Percentiles rank a stretch among this genome's conserved stretches.
phyloP scores from a whole-genome alignment of 2,329 filamentous ascomycete genomes.

The Pseudocercospora cruenta region DNA sequence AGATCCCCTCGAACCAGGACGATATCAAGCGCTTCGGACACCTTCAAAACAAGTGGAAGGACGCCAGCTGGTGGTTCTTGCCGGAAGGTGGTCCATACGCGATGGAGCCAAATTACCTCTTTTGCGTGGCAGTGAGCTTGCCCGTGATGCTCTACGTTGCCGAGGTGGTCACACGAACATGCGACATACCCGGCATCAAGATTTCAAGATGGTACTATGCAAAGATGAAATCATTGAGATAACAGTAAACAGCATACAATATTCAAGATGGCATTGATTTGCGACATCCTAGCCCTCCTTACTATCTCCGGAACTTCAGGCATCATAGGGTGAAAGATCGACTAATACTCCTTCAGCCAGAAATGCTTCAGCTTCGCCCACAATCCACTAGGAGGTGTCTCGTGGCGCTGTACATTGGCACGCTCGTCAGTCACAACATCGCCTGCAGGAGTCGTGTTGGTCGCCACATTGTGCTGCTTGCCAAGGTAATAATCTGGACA shows the following conservation, averaged over 20 bases:
- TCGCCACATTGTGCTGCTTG: conserved; percentile 16
- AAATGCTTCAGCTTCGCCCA: background rate
- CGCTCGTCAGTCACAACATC: background rate
- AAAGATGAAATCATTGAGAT: conserved; percentile 26
- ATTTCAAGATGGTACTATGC: conserved; percentile 29
- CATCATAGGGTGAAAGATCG: background rate
- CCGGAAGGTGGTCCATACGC: conserved; percentile 27
- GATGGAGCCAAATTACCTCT: conserved; percentile 32
- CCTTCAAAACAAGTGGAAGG: conserved; percentile 27
- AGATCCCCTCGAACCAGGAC: conserved; percentile 25
- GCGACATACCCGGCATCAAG: conserved; percentile 31
- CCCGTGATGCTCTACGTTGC: conserved; percentile 33
- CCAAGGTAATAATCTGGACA: conserved; percentile 16
- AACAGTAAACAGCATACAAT: background rate
- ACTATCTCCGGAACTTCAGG: background rate
- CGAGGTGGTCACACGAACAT: conserved; percentile 32
- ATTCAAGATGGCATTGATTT: background rate
- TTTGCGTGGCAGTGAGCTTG: conserved; percentile 30
- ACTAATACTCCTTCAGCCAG: conserved; percentile 1
- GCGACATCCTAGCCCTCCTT: background rate
- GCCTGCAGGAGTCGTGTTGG: background rate
- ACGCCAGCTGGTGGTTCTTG: conserved; percentile 34
- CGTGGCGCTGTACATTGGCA: background rate
- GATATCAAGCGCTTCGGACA: conserved; percentile 25
- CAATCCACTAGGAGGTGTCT: background rate